phyloP scores from a whole-genome alignment of 495 filamentous ascomycete genomes.

The Parmelia sp. region DNA sequence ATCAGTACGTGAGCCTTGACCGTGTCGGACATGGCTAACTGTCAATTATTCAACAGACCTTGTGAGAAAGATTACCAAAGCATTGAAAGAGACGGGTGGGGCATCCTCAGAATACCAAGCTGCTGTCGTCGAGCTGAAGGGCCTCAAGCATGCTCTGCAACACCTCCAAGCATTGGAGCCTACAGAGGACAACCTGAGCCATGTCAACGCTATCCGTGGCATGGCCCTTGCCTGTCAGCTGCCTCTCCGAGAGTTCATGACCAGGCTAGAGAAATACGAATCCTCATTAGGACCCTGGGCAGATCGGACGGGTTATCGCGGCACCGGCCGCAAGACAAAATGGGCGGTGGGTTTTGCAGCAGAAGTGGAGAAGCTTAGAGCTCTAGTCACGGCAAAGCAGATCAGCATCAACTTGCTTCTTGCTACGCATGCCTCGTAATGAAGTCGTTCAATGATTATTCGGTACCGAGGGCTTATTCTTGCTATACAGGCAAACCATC shows the following conservation, averaged over 20 bases:
- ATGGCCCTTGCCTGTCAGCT: conserved; percentile 29
- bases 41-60: conserved; percentile 15
- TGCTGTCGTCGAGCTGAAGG: conserved; percentile 29
- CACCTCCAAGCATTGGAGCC: conserved; percentile 27
- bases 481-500: conserved; percentile 14
- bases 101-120: conserved; percentile 30
- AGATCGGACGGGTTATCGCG: conserved; percentile 6
- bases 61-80: conserved; percentile 26
- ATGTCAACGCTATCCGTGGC: conserved; percentile 32
- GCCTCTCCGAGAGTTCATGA: conserved; percentile 28
- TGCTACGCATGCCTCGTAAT: conserved; percentile 25
- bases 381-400: conserved; percentile 27
- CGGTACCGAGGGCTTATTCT: conserved; percentile 1
- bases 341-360: conserved; percentile 29
- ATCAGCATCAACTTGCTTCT: conserved; percentile 30
- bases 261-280: conserved; percentile 29
- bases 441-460: background rate
- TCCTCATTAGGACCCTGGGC: conserved; percentile 14
- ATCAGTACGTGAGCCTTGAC: conserved; percentile 23
- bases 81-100: conserved; percentile 28
- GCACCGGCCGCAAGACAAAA: conserved; percentile 24
- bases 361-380: conserved; percentile 30
- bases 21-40: background rate
- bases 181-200: conserved; percentile 24
- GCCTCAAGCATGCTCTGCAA: conserved; percentile 26